These are phyloP conservation scores for Ceratorhiza oryzae-sativae DNA, from an alignment of 1,284 basidiomycete genomes.

Conservation along the genomic window DNA sequence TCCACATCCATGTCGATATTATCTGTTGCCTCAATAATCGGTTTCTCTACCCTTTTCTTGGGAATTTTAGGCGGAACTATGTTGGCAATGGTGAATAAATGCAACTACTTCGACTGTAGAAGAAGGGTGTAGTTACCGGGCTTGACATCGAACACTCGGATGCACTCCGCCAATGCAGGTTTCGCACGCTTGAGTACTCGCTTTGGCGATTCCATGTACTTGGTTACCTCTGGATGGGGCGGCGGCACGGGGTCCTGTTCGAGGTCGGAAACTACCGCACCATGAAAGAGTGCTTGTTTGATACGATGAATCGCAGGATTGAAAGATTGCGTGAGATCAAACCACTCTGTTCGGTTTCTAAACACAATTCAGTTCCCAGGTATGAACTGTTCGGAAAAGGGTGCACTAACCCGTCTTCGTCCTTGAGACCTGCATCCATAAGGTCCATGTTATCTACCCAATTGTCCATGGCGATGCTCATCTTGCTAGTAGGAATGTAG, in stretches of 20 bases:
- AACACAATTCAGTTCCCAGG: not conserved
- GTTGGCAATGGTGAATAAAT: constrained; percentile 42
- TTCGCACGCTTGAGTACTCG: constrained; percentile 67
- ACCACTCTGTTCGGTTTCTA: constrained; percentile 76
- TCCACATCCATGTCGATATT: constrained; percentile 55
- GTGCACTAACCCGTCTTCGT: constrained; percentile 67
- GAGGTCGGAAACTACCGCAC: constrained; percentile 77
- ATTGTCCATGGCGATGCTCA: constrained; percentile 81
- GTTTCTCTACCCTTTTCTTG: constrained; percentile 63
- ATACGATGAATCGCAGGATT: constrained; percentile 91
- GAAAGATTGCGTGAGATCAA: constrained; percentile 75
- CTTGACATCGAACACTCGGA: constrained; percentile 73
- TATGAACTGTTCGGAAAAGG: not conserved
- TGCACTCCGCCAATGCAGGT: constrained; percentile 66
- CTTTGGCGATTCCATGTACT: constrained; percentile 82
- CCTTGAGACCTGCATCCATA: constrained; percentile 71
- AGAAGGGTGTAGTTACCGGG: constrained; percentile 57
- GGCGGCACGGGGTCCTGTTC: constrained; percentile 77
- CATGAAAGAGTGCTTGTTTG: constrained; percentile 92
- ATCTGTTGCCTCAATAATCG: constrained; percentile 63
- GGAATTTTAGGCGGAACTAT: constrained; percentile 66
- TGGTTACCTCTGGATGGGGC: constrained; percentile 82
- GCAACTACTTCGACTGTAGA: not conserved
- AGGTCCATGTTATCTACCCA: constrained; percentile 90
- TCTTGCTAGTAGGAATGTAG: constrained; percentile 81